phyloP scores from a whole-genome alignment of 2,329 filamentous ascomycete species.

The Zasmidium angulare region DNA sequence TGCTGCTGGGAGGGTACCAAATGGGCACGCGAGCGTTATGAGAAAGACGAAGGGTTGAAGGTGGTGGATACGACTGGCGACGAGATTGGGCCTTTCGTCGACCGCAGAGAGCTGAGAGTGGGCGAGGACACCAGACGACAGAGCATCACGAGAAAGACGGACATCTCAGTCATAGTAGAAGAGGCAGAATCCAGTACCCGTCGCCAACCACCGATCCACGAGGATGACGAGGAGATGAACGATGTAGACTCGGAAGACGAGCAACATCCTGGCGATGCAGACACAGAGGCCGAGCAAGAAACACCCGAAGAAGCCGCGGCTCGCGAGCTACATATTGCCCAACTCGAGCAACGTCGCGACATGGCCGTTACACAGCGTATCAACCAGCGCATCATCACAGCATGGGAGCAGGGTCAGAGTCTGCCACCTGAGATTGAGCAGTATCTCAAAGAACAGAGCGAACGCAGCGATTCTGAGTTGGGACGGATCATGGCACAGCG shows the following conservation, averaged over 20 bases:
- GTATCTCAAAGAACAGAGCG: conserved; percentile 37
- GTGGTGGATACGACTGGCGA: conserved; percentile 73
- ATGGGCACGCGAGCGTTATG: conserved; percentile 79
- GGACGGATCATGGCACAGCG: conserved; percentile 15
- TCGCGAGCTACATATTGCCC: conserved; percentile 26
- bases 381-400: conserved; percentile 33
- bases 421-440: conserved; percentile 36
- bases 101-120: conserved; percentile 24
- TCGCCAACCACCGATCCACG: conserved; percentile 22
- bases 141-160: conserved; percentile 35
- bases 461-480: conserved; percentile 28
- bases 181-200: conserved; percentile 20
- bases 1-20: conserved; percentile 82
- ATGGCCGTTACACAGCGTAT: conserved; percentile 23
- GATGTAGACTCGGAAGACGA: conserved; percentile 25
- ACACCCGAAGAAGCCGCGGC: conserved; percentile 23
- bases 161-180: conserved; percentile 34
- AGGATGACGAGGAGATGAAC: conserved; percentile 28
- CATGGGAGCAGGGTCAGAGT: conserved; percentile 32
- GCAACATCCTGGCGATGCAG: conserved; percentile 17
- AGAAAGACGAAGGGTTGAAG: conserved; percentile 68
- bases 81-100: conserved; percentile 63
- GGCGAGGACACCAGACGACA: conserved; percentile 23
- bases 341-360: conserved; percentile 28
- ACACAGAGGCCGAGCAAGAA: conserved; percentile 18